Evolutionary conservation across 202 grass and related monocot species (phyloP), one percentile per base, ranked within the genome.

Genomic region (Carex arenaria): DNA sequence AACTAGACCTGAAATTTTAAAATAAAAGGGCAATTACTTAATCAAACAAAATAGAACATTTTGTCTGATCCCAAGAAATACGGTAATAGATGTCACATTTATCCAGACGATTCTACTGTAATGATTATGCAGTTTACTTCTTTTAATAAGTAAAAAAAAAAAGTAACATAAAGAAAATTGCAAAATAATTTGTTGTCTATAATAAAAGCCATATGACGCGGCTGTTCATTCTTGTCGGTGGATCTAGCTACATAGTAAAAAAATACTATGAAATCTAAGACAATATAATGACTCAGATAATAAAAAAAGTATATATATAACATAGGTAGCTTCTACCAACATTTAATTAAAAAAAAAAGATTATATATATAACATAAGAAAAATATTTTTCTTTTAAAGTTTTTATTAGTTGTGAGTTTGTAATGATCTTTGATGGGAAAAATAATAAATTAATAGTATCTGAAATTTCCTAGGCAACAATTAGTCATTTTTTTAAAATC

Each of bases 31-130:
- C 19, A 52, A 79, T 47, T 54, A 61, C 54, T 31, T 36, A 78
- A 80, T 80, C 55, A 80, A 71, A 45, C 60, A 28, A 20, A 47
- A 80, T 18, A 38, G 4, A 64, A 45, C 36, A 49, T 63, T 42
- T 80, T 65, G n/a, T 80, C 59, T 40, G 34, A 80, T 80, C 61
- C 40, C 78, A 43, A 80, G 61, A 83, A 73, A 75, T 84, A 84
- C 63, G 67, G 36, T 71, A 12, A 71, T 12, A 43, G 38, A 70
- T 47, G 32, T 73, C 43, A 53, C 70, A 11, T 15, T 73, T 52
- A 28, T 30, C 45, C 20, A 73, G 70, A 73, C 28, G 43, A 73
- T 73, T 45, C 22, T 73, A 45, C 3, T 73, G 43, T 10, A 73
- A 73, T 73, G 45, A 73, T 73, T 51, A 73, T 52, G 20, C 4